Percentiles rank a stretch among this genome's conserved stretches.
Conservation (phyloP, 306 rosid genomes). For the Trifolium subterraneum region DNA sequence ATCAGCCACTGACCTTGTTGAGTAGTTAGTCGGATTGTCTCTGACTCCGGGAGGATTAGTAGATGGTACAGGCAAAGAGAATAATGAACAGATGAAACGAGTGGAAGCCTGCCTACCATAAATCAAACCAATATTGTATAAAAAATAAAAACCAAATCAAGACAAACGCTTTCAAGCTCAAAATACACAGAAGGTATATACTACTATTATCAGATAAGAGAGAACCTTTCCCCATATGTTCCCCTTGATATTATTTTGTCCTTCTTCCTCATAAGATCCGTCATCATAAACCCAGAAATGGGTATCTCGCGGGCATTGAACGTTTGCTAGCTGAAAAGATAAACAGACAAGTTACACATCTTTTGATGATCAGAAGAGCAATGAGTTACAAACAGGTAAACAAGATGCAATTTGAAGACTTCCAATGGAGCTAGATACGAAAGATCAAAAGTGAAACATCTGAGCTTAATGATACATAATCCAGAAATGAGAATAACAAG, state of each 20-base stretch:
- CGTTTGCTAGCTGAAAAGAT: slow-evolving; percentile 79
- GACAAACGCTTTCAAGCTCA: slow-evolving; percentile 41
- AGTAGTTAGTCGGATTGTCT: slow-evolving; percentile 58
- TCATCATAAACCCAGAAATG: slow-evolving; percentile 97
- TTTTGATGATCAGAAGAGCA: slow-evolving; percentile 30
- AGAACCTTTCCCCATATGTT: slow-evolving; percentile 99
- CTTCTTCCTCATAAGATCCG: slow-evolving; percentile 96
- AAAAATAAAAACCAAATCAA: slow-evolving; percentile 60
- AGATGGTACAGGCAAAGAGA: slow-evolving; percentile 83
- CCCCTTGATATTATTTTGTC: slow-evolving; percentile 93
- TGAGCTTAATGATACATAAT: slow-evolving; percentile 12
- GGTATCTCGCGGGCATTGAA: slow-evolving; percentile 91
- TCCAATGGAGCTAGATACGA: slow-evolving; percentile 17
- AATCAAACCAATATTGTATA: slow-evolving; percentile 63
- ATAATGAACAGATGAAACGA: slow-evolving; percentile 82
- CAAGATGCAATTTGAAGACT: slow-evolving; percentile 11
- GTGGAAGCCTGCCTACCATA: slow-evolving; percentile 97
- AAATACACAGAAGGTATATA: slow-evolving; percentile 41
- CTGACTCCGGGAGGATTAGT: slow-evolving; percentile 59
- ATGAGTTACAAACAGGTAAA: slow-evolving; percentile 2
- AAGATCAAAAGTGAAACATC: slow-evolving; percentile 17
- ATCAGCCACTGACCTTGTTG: slow-evolving; percentile 74
- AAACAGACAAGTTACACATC: slow-evolving; percentile 33
- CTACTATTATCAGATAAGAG: slow-evolving; percentile 56
- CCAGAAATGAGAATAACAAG: slow-evolving; percentile 16